Evolutionary conservation across 306 rosid genomes (phyloP), one percentile per base, ranked within the genome.

Genomic region (Pachyrhizus erosus): DNA sequence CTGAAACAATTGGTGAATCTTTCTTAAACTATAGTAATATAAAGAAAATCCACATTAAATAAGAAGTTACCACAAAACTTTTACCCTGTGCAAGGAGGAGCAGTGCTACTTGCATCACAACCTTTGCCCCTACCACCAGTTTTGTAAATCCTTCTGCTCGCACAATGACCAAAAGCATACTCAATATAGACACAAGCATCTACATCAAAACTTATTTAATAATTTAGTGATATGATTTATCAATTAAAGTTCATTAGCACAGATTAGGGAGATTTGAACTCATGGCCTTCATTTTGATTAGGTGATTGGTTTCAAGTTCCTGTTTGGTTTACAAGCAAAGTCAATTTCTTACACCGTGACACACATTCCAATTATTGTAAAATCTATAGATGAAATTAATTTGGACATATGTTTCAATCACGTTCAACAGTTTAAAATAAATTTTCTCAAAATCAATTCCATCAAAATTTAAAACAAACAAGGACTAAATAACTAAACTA

Each of bases 81-180:
- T 70, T 80, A 93, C 98, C 98, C 98, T 0, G 96, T 93, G 85
- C 98, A 93, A 34, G 98, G 98, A 51, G 98, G 98, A 84, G 87
- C 84, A 45, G 80, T 87, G 81, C 96, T 93, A 79, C 54, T 83
- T 14, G 14, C 87, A 49, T 91, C 82, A 71, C 98, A 93, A 5
- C 87, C 87, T 70, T 84, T 84, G 65, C 92, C 88, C 33, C 33
- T 69, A 48, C 52, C 70, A 54, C 46, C 70, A 58, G 80, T 57
- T 81, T 85, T 90, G 82, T 86, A 93, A 33, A 80, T 89, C 82
- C 98, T 93, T 82, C 98, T 93, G 91, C 90, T 77, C 43, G 27
- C 60, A 70, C 51, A 86, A 46, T 17, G 62, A 66, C 18, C 55
- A 85, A 74, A 80, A 77, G 2, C 67, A 78, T 83, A 70, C 18